These are phyloP conservation scores for Emergomyces orientalis DNA, from an alignment of 2,329 filamentous ascomycete species.

Conservation along the genomic window DNA sequence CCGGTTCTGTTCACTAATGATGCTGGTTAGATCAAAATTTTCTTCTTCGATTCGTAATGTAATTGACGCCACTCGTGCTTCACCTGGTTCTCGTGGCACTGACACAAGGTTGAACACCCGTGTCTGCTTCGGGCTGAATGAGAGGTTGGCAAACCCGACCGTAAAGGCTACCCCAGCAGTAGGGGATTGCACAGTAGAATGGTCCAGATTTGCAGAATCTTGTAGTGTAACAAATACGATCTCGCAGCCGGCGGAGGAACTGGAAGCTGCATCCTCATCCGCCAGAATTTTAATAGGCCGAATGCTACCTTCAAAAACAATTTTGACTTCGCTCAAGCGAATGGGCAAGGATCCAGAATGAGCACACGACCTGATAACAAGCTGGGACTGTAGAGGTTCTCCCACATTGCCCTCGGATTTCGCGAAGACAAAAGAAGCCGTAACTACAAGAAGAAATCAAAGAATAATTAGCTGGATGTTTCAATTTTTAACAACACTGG, in stretches of 20 bases:
- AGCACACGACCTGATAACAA: slow-evolving; percentile 44
- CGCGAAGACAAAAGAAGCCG: slow-evolving; percentile 45
- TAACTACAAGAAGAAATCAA: slow-evolving; percentile 31
- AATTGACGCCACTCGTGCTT: slow-evolving; percentile 57
- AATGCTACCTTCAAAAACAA: slow-evolving; percentile 46
- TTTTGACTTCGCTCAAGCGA: slow-evolving; percentile 39
- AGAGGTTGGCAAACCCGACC: slow-evolving; percentile 53
- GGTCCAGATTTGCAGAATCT: slow-evolving; percentile 16
- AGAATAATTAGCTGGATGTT: slow-evolving; percentile 14
- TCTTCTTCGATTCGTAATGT: slow-evolving; percentile 55
- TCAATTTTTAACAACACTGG: background rate
- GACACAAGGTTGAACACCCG: slow-evolving; percentile 63
- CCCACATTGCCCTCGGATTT: slow-evolving; percentile 50
- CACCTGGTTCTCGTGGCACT: slow-evolving; percentile 71
- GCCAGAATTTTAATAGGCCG: slow-evolving; percentile 35
- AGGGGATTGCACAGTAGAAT: slow-evolving; percentile 25
- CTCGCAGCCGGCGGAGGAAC: slow-evolving; percentile 19
- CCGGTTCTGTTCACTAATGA: slow-evolving; percentile 39
- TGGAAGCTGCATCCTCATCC: slow-evolving; percentile 21
- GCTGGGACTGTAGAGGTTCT: slow-evolving; percentile 48
- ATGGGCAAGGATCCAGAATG: slow-evolving; percentile 39
- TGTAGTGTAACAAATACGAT: slow-evolving; percentile 27
- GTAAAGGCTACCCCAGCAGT: slow-evolving; percentile 35
- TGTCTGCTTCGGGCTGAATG: slow-evolving; percentile 56
- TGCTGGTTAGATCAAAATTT: slow-evolving; percentile 58